A percentile compares a stretch with the other conserved stretches of the same genome.
These are phyloP conservation scores for Teratosphaeria destructans DNA, from an alignment of 2,329 filamentous ascomycete genomes.

Conservation along the genomic window DNA sequence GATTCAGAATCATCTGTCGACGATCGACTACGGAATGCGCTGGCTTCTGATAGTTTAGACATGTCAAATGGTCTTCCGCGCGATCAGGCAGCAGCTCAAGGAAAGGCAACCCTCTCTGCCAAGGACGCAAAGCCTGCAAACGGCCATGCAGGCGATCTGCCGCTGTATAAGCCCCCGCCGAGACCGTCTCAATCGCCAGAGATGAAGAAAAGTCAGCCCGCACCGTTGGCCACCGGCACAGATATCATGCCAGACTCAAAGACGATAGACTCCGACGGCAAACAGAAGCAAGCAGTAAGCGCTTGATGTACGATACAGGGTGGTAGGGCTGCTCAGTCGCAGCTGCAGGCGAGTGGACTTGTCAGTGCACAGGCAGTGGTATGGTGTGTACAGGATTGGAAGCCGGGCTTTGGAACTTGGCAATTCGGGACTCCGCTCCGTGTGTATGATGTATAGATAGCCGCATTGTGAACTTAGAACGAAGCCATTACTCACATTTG, in stretches of 20 bases:
- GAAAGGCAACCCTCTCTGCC: slow-evolving; percentile 3
- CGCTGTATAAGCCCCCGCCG: slow-evolving; percentile 20
- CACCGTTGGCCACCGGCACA: slow-evolving; percentile 5
- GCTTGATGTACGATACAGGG: not conserved
- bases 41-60: not conserved
- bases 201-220: slow-evolving; percentile 13
- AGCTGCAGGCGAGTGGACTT: not conserved
- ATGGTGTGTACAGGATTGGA: not conserved
- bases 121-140: not conserved
- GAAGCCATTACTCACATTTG: not conserved
- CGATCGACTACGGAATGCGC: slow-evolving; percentile 5
- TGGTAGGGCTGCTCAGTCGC: not conserved
- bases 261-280: not conserved
- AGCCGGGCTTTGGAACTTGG: not conserved
- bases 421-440: not conserved
- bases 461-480: not conserved
- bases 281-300: not conserved
- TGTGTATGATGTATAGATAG: not conserved
- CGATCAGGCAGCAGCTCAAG: not conserved
- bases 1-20: slow-evolving; percentile 6
- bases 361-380: not conserved
- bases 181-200: slow-evolving; percentile 21
- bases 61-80: not conserved
- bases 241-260: not conserved
- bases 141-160: slow-evolving; percentile 7